Conservation (phyloP, 768 basidiomycete species). For the Gymnopilus dilepis region DNA sequence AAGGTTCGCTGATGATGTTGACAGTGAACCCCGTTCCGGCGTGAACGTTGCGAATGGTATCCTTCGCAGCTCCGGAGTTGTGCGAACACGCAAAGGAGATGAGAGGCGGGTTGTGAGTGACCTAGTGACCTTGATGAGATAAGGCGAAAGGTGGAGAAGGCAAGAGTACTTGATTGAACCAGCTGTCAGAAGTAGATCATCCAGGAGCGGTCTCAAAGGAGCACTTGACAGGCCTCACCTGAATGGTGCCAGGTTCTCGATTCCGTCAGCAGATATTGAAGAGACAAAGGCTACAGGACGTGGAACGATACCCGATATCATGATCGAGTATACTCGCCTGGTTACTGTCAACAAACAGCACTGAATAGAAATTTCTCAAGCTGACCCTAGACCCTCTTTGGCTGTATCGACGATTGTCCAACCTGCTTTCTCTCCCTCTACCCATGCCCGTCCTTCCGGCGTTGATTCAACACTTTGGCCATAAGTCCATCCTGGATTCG, state of each 20-base stretch:
- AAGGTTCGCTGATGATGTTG: conserved; percentile 77
- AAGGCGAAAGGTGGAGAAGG: conserved; percentile 28
- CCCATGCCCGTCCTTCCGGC: conserved; percentile 43
- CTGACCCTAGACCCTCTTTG: conserved; percentile 40
- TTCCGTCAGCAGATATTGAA: conserved; percentile 54
- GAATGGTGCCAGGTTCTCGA: conserved; percentile 66
- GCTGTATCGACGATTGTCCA: conserved; percentile 43
- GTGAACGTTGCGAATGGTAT: conserved; percentile 69
- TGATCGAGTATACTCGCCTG: conserved; percentile 48
- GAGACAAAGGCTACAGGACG: conserved; percentile 79
- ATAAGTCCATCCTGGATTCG: conserved; percentile 46
- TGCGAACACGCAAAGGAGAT: conserved; percentile 56
- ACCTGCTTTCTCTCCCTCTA: conserved; percentile 48
- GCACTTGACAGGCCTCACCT: conserved; percentile 28
- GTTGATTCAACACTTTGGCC: conserved; percentile 40
- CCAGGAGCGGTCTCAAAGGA: too few relatives aligned
- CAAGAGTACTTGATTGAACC: conserved; percentile 44
- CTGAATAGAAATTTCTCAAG: not conserved
- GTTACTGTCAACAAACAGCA: not conserved
- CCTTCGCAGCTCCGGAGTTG: conserved; percentile 43
- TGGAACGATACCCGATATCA: conserved; percentile 62
- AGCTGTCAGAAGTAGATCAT: conserved; percentile 36
- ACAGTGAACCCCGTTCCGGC: conserved; percentile 71
- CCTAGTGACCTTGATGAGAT: conserved; percentile 33
- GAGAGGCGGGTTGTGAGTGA: conserved; percentile 64